A percentile compares a stretch with the other conserved stretches of the same genome.
Conservation (phyloP, 148 eudicot species). For the Polygonum maritimum region DNA sequence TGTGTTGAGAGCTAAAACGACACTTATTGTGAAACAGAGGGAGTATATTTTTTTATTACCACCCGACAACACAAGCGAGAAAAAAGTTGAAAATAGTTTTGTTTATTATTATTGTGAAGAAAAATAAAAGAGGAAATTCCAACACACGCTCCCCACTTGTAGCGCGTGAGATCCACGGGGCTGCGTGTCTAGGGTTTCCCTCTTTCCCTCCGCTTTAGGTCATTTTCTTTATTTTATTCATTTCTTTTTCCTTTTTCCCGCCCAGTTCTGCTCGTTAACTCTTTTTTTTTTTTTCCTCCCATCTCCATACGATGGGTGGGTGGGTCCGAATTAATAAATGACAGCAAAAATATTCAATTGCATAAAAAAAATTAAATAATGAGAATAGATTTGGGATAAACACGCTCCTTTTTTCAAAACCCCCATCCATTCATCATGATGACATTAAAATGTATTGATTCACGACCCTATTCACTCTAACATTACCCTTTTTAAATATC, state of each 20-base stretch:
- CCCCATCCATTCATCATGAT: not conserved
- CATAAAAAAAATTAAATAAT: not conserved
- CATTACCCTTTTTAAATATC: not conserved
- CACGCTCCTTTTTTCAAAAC: not conserved
- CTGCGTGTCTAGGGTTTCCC: not conserved
- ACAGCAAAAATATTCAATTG: not conserved
- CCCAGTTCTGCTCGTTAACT: not conserved
- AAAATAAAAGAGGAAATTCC: not conserved
- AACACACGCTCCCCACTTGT: not conserved
- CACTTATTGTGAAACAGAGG: no score
- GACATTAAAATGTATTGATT: not conserved
- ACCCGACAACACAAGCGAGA: conserved; percentile 1
- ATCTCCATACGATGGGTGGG: no score
- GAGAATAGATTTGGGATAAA: conserved; percentile 1
- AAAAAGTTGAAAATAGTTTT: not conserved
- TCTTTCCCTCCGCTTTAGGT: not conserved
- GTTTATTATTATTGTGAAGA: no score
- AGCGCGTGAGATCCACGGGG: not conserved
- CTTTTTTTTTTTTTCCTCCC: not conserved
- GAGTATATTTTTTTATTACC: no score
- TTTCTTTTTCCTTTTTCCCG: not conserved
- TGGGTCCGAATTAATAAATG: conserved; percentile 6
- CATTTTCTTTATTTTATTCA: not conserved
- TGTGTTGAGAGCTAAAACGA: no score
- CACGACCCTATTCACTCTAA: not conserved